phyloP scores from a whole-genome alignment of 2,329 filamentous ascomycete species.

The Ophiocordyceps camponoti-saundersi region DNA sequence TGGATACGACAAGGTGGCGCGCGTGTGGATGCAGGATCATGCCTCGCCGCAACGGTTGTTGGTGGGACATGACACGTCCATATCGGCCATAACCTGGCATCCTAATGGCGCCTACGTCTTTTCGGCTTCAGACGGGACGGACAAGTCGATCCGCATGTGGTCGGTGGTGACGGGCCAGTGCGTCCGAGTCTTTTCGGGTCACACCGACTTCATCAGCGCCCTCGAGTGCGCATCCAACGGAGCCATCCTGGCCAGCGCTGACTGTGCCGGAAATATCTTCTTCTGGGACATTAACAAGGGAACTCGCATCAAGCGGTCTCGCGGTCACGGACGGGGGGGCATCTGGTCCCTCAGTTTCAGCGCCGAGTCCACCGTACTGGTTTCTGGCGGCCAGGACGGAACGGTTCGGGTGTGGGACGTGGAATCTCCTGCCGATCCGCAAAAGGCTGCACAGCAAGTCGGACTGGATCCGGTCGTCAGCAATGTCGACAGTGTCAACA shows the following conservation, averaged over 20 bases:
- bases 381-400: conserved; percentile 79
- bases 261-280: conserved; percentile 75
- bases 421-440: conserved; percentile 49
- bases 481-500: conserved; percentile 20
- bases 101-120: conserved; percentile 89
- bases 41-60: conserved; percentile 78
- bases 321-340: conserved; percentile 82
- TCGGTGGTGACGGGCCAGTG: conserved; percentile 73
- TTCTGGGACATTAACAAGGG: conserved; percentile 90
- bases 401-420: conserved; percentile 94
- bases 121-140: conserved; percentile 67
- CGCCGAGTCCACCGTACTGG: conserved; percentile 77
- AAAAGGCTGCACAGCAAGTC: conserved; percentile 32
- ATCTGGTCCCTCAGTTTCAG: conserved; percentile 91
- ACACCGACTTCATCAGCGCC: conserved; percentile 72
- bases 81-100: conserved; percentile 88
- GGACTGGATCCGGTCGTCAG: conserved; percentile 24
- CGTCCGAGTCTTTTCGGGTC: conserved; percentile 82
- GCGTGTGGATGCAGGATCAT: conserved; percentile 85
- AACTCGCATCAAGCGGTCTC: conserved; percentile 74
- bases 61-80: conserved; percentile 80
- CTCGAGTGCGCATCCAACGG: conserved; percentile 77
- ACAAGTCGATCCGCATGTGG: conserved; percentile 97
- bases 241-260: conserved; percentile 78
- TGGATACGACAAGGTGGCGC: conserved; percentile 77